Evolutionary conservation across 345 rosid species (phyloP).

Genomic region (Rhodomyrtus tomentosa): DNA sequence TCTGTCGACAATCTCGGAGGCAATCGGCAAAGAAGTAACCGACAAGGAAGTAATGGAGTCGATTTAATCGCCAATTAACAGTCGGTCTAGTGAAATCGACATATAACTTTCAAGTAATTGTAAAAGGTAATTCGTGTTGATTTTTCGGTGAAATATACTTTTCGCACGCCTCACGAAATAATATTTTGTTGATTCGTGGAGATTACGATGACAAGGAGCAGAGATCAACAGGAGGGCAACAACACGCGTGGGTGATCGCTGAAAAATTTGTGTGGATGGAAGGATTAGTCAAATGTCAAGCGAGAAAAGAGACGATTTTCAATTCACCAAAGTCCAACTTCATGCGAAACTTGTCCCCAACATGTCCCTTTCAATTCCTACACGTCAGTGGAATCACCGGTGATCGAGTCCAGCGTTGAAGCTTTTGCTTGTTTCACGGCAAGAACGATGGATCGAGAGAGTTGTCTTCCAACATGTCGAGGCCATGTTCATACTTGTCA

Average conservation of each 20-base stretch:
- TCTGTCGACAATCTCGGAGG: rapidly evolving
- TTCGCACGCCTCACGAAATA: not conserved
- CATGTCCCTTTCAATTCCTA: not conserved
- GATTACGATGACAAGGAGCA: not conserved
- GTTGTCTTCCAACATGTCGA: not conserved
- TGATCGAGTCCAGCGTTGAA: not conserved
- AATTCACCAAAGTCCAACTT: not conserved
- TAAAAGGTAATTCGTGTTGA: not conserved
- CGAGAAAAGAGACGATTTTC: not conserved
- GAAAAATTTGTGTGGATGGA: not conserved
- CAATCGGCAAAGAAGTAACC: not conserved
- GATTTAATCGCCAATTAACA: too few species aligned
- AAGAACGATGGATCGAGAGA: not conserved
- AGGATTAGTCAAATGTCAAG: not conserved
- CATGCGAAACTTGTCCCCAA: not conserved
- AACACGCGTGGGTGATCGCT: not conserved
- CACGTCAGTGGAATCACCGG: not conserved
- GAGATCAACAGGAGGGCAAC: not conserved
- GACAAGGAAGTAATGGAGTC: not conserved
- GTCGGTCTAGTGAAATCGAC: too few species aligned
- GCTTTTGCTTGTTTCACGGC: not conserved
- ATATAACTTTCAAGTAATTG: too few species aligned
- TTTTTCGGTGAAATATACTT: not conserved
- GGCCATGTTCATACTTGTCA: not conserved
- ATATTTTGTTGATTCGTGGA: not conserved